Base-by-base conservation (phyloP, 768 basidiomycete genomes). In the Boletus reticuloceps region DNA sequence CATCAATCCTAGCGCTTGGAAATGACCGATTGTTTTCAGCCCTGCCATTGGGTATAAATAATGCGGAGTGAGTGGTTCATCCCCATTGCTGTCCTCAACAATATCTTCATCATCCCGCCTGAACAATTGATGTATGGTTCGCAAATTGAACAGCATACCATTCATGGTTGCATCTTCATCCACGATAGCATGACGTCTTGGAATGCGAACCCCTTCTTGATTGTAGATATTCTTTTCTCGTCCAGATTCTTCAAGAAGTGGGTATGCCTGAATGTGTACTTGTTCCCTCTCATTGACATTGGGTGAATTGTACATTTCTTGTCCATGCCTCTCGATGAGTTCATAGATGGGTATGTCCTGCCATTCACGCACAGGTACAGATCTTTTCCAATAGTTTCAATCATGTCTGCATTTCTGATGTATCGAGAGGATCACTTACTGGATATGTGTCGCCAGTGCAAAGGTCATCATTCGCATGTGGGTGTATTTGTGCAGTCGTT, bases 31-130 rank as follows among this genome's bases (percentile, higher is more conserved):
- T n/a, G n/a, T n/a, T n/a, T n/a, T n/a, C n/a, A n/a, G n/a, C n/a
- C n/a, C n/a, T n/a, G n/a, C 32, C 50, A 56, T 56, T 1, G 41
- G 41, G 22, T 53, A 56, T 0, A 56, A 0, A 22, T 44, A 58
- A 2, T 58, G 56, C 1, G 5, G 10, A 1, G 22, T 47, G 6
- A 47, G 2, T 0, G 17, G 31, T 17, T 9, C 5, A 11, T 45
- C 31, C 4, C n/a, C 44, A n/a, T n/a, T 31, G 8, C 3, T 2
- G 2, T 20, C 20, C 20, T 20, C 6, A 3, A 22, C 19, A 2
- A 6, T 12, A 34, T 32, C 19, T 9, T 34, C 19, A 5, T 47
- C 45, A 1, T 6, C 45, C 6, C 14, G 4, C 2, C 19, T n/a
- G 12, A 47, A 47, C 2, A 47, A 31, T 20, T 47, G 12, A 34